phyloP scores from a whole-genome alignment of 1,284 basidiomycete genomes.

The Microbotryum intermedium region DNA sequence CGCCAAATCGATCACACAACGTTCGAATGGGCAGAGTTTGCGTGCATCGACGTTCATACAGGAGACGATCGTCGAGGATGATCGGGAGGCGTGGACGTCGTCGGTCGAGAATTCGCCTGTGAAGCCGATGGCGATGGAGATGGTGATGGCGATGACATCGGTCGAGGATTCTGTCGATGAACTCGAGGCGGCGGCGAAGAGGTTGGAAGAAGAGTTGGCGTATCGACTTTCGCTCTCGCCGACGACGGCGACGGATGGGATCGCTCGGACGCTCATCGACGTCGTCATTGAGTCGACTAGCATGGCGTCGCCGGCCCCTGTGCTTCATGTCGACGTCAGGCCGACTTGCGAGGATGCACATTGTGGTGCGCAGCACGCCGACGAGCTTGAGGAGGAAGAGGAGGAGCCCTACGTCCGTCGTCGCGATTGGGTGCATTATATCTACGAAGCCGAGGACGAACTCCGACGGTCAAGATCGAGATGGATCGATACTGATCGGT shows the following conservation, averaged over 20 bases:
- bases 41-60: conserved; percentile 4
- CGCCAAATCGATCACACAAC: not conserved
- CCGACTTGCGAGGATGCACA: not conserved
- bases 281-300: not conserved
- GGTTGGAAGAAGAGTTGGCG: not conserved
- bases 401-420: not conserved
- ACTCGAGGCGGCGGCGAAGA: not conserved
- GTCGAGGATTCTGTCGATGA: not conserved
- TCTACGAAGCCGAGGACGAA: conserved; percentile 17
- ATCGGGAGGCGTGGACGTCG: not conserved
- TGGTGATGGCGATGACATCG: not conserved
- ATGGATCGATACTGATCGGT: conserved; percentile 25
- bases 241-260: not conserved
- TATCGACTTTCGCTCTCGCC: not conserved
- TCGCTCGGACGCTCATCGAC: not conserved
- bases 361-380: not conserved
- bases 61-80: conserved; percentile 7
- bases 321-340: not conserved
- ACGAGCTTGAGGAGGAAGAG: conserved; percentile 4
- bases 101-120: not conserved
- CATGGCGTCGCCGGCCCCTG: not conserved
- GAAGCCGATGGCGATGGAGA: not conserved
- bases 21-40: not conserved
- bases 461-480: conserved; percentile 1
- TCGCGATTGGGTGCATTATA: not conserved